These are phyloP conservation scores for Trypanosoma mega DNA, from an alignment of 208 protist species.

Conservation along the genomic window DNA sequence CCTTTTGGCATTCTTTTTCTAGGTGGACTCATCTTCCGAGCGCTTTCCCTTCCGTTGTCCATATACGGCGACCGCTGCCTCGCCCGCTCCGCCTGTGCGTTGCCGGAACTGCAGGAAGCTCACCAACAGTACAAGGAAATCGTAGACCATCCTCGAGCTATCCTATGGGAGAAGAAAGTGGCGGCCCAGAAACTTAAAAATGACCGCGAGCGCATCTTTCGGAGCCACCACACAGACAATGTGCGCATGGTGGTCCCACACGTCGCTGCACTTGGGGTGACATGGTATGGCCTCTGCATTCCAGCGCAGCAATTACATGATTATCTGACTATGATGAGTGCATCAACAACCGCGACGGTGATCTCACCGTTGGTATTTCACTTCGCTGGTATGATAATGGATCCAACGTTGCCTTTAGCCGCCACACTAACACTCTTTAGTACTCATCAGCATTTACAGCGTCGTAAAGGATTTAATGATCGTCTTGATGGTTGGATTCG, in stretches of 20 bases:
- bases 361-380: conserved; percentile 25
- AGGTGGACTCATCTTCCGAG: conserved; percentile 54
- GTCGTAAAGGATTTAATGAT: conserved; percentile 68
- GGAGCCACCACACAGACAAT: conserved; percentile 72
- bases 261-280: conserved; percentile 19
- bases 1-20: conserved; percentile 54
- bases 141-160: conserved; percentile 69
- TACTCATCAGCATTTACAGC: conserved; percentile 44
- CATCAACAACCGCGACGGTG: conserved; percentile 32
- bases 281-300: conserved; percentile 56
- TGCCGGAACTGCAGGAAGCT: conserved; percentile 75
- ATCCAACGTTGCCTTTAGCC: conserved; percentile 62
- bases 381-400: conserved; percentile 27
- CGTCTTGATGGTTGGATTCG: conserved; percentile 53
- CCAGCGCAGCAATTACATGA: conserved; percentile 55
- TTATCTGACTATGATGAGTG: conserved; percentile 39
- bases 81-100: conserved; percentile 47
- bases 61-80: conserved; percentile 85
- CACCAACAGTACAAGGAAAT: conserved; percentile 58
- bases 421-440: conserved; percentile 56
- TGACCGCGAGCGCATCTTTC: conserved; percentile 80
- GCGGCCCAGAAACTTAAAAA: conserved; percentile 80
- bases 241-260: conserved; percentile 64
- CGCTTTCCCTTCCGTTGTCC: conserved; percentile 43
- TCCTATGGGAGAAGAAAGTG: conserved; percentile 82